These are phyloP conservation scores for Rhododendron ferrugineum DNA, from an alignment of 148 eudicot genomes.

Conservation along the genomic window DNA sequence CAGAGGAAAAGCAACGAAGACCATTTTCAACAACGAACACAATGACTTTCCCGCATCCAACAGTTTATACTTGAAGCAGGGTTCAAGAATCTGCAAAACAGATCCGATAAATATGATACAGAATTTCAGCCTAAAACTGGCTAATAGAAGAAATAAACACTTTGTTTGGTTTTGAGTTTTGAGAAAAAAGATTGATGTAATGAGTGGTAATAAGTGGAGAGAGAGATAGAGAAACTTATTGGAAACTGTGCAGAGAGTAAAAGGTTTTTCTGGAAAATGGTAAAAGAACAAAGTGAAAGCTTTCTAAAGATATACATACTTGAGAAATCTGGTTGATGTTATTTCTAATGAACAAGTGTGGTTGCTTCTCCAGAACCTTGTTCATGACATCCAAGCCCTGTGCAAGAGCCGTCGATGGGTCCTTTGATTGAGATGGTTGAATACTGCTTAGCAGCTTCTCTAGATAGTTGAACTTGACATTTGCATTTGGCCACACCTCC, in stretches of 20 bases:
- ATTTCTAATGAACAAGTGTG: conserved; percentile 87
- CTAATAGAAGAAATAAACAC: neutral
- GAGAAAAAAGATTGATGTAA: too few species aligned
- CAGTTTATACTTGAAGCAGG: conserved; percentile 93
- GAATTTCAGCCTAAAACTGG: neutral
- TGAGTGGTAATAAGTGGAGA: too few species aligned
- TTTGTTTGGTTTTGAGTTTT: too few species aligned
- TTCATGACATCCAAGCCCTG: conserved; percentile 98
- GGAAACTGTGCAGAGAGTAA: too few species aligned
- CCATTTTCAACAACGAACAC: conserved; percentile 91
- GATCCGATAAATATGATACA: conserved; percentile 1
- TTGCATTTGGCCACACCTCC: conserved; percentile 99
- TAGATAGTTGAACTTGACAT: conserved; percentile 94
- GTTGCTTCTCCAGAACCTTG: conserved; percentile 96
- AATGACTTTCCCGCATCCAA: conserved; percentile 89
- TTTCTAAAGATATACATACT: conserved; percentile 32
- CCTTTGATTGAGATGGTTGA: conserved; percentile 92
- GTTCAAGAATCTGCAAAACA: conserved; percentile 85
- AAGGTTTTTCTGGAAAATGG: too few species aligned
- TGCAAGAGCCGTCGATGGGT: conserved; percentile 95
- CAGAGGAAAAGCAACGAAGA: conserved; percentile 78
- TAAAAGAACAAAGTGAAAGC: neutral
- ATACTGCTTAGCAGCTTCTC: conserved; percentile 93
- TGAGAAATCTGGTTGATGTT: conserved; percentile 93
- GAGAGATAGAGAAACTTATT: too few species aligned